phyloP scores from a whole-genome alignment of 106 monocot genomes.

The Allium fistulosum region DNA sequence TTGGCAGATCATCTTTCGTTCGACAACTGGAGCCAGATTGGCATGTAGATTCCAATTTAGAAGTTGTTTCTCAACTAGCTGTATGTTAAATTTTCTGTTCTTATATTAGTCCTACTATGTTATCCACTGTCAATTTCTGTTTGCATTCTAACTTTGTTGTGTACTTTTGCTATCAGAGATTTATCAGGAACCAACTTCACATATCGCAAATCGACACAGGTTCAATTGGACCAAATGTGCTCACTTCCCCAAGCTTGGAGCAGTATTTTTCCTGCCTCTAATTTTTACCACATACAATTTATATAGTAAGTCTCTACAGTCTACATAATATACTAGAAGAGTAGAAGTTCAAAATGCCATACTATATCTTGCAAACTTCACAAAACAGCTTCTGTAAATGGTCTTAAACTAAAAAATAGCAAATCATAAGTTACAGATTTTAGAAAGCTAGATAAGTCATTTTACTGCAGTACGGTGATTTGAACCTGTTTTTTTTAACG shows the following conservation, averaged over 20 bases:
- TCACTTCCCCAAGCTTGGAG: slow-evolving; percentile 46
- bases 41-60: slow-evolving; percentile 56
- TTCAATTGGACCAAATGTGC: slow-evolving; percentile 47
- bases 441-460: too few relatives aligned
- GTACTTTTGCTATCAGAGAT: slow-evolving; percentile 28
- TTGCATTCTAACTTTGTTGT: not conserved
- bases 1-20: slow-evolving; percentile 64
- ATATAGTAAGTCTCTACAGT: too few relatives aligned
- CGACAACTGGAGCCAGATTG: slow-evolving; percentile 68
- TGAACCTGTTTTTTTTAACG: too few relatives aligned
- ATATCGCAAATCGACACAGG: slow-evolving; percentile 35
- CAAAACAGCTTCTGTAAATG: too few relatives aligned
- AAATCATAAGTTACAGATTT: too few relatives aligned
- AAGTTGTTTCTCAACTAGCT: slow-evolving; percentile 56
- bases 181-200: slow-evolving; percentile 47
- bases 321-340: too few relatives aligned
- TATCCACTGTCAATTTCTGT: not conserved
- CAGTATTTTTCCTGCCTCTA: slow-evolving; percentile 30
- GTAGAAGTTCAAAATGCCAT: too few relatives aligned
- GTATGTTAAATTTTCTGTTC: slow-evolving; percentile 25
- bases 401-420: too few relatives aligned
- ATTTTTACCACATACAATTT: not conserved
- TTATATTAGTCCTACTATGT: not conserved
- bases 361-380: too few relatives aligned
- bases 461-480: too few relatives aligned